A percentile compares a stretch with the other conserved stretches of the same genome.
phyloP scores from a whole-genome alignment of 768 basidiomycete species.

The Trametes cinnabarina region DNA sequence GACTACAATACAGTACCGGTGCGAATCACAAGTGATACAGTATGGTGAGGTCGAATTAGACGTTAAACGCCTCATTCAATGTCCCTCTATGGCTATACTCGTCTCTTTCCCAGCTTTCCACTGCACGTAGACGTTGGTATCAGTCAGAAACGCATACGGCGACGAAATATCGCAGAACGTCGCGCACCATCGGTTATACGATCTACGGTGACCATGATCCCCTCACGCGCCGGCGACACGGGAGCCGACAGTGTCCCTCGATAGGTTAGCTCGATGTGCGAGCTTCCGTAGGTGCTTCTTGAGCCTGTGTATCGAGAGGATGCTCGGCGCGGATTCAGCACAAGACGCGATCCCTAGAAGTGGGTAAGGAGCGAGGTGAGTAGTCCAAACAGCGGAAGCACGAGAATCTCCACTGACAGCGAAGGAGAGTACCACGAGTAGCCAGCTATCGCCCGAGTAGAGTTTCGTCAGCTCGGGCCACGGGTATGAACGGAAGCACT shows the following conservation, averaged over 20 bases:
- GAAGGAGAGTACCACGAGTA: slow-evolving; percentile 27
- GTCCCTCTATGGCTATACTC: no score
- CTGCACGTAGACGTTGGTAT: no score
- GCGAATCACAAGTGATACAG: no score
- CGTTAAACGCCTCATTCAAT: no score
- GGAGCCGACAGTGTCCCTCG: background rate
- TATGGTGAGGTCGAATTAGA: no score
- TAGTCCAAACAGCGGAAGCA: background rate
- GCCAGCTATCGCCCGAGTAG: slow-evolving; percentile 17
- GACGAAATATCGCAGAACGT: background rate
- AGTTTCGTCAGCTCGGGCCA: background rate
- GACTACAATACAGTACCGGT: no score
- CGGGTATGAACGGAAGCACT: background rate
- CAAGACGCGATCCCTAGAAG: slow-evolving; percentile 22
- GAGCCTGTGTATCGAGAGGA: background rate
- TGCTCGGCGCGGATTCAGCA: slow-evolving; percentile 18
- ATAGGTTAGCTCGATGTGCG: slow-evolving; percentile 2
- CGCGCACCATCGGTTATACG: background rate
- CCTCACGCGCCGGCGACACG: background rate
- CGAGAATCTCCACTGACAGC: slow-evolving; percentile 18
- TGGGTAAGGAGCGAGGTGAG: background rate
- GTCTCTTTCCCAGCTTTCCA: background rate
- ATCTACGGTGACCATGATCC: background rate
- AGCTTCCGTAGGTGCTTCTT: background rate
- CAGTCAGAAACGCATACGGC: no score